phyloP scores from a whole-genome alignment of 495 filamentous ascomycete species.

The Pyrenopolyporus hunteri region DNA sequence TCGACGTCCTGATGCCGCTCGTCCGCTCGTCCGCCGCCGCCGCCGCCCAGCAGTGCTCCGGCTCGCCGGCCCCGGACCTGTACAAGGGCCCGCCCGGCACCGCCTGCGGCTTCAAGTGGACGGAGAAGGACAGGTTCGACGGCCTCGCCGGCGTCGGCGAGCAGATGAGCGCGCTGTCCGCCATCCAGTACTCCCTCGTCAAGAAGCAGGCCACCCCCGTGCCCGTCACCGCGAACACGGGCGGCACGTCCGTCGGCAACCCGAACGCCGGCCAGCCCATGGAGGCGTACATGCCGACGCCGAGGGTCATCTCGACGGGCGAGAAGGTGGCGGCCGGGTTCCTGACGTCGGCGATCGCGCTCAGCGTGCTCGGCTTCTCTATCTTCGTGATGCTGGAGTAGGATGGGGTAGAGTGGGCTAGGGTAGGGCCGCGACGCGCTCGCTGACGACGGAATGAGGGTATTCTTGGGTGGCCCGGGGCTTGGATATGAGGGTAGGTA shows the following conservation, averaged over 20 bases:
- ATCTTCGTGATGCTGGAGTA: conserved; percentile 51
- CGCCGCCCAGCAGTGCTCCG: conserved; percentile 68
- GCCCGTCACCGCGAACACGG: conserved; percentile 62
- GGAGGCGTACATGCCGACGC: conserved; percentile 27
- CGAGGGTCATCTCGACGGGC: conserved; percentile 55
- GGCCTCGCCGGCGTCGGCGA: conserved; percentile 64
- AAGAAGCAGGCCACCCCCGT: conserved; percentile 42
- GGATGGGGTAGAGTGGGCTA: not conserved
- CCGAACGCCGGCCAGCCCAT: conserved; percentile 58
- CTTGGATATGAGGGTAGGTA: not conserved
- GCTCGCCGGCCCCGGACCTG: conserved; percentile 54
- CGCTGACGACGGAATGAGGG: conserved; percentile 21
- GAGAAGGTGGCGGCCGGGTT: conserved; percentile 71
- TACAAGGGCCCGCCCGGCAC: conserved; percentile 56
- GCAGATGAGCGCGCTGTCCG: conserved; percentile 73
- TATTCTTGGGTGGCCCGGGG: not conserved
- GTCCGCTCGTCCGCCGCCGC: conserved; percentile 62
- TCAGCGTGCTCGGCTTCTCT: conserved; percentile 56
- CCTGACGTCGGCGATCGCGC: conserved; percentile 63
- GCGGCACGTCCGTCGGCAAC: conserved; percentile 71
- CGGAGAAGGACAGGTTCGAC: conserved; percentile 44
- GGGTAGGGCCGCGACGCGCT: not conserved
- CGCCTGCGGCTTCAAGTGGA: conserved; percentile 61
- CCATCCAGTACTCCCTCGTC: conserved; percentile 68
- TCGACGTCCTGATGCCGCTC: conserved; percentile 60